Evolutionary conservation across 495 filamentous ascomycete genomes (phyloP), one percentile per base, ranked within the genome.

Genomic region (Venustampulla echinocandica): DNA sequence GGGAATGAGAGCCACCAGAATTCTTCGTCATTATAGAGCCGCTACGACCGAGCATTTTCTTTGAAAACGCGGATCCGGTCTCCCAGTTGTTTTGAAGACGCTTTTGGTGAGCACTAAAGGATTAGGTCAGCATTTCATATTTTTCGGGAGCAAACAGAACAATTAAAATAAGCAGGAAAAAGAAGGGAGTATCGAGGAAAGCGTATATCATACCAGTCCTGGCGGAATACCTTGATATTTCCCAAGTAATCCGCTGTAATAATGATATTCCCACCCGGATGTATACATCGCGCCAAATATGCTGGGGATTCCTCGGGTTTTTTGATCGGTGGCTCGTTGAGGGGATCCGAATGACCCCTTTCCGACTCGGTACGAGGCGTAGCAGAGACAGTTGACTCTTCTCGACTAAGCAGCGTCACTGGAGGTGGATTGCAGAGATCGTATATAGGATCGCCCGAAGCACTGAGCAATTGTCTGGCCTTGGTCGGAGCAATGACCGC

Each of bases 391-490:
- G 64, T 61, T 10, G 65, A 61, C 44, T 90, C 85, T 25, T 81
- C 77, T n/a, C 81, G 70, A 49, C 78, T 84, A 25, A 89, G 69
- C 6, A 99, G 77, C 1, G 83, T 89, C 7, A 99, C 78, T 0
- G 89, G 90, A 7, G 90, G 90, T 9, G 92, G 92, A 57, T 99
- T 96, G 69, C 92, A 97, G 17, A 97, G 75, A 57, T 96, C 90
- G 61, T 87, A 99, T 23, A 99, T 75, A 6, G 90, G 93, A 60
- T 99, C 92, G 44, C 87, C 85, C 7, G 88, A 92, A 24, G 74
- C 68, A 13, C 81, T 80, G 0, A 99, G 71, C 1, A 86, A 69
- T 60, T 87, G 83, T 49, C 87, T 76, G 3, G 88, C 86, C 46
- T 75, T 78, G 1, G 75, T 75, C 0, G 92, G 93, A 0, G 93